A percentile compares a stretch with the other conserved stretches of the same genome.
Evolutionary conservation across 148 eudicot genomes (phyloP).

Genomic region (Amaranthus palmeri): DNA sequence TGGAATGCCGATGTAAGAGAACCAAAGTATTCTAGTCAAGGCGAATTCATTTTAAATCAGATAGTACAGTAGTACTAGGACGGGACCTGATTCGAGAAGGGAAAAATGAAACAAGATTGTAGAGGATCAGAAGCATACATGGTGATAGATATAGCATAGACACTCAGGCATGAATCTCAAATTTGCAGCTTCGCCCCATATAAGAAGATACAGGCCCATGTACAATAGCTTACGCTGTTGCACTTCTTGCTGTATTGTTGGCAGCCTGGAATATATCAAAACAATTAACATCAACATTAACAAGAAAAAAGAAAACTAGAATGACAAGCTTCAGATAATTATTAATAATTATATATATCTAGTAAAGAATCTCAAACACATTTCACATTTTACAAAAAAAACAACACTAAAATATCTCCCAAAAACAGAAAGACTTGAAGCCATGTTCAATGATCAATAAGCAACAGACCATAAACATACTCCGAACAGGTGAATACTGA

Average conservation of each 20-base stretch:
- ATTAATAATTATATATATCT: no score
- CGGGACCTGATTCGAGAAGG: neutral
- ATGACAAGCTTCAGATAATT: neutral
- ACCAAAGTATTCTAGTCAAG: neutral
- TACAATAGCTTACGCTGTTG: slow-evolving; percentile 93
- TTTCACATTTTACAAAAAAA: no score
- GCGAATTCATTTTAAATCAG: neutral
- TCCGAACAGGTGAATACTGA: no score
- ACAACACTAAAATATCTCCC: no score
- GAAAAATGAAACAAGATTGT: neutral
- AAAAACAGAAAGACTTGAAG: no score
- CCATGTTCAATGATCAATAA: no score
- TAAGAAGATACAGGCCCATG: slow-evolving; percentile 96
- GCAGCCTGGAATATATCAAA: slow-evolving; percentile 55
- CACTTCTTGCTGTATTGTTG: slow-evolving; percentile 96
- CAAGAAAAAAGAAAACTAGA: neutral
- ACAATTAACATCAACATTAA: neutral
- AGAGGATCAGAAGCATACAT: slow-evolving; percentile 46
- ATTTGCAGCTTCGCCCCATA: slow-evolving; percentile 99
- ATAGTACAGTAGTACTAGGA: neutral
- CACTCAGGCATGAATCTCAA: slow-evolving; percentile 99
- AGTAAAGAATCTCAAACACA: no score
- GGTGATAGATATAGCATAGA: slow-evolving; percentile 95
- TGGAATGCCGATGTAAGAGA: no score
- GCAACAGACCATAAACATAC: no score